Conservation (phyloP, 331 rosid genomes). For the Quercus tomentella region DNA sequence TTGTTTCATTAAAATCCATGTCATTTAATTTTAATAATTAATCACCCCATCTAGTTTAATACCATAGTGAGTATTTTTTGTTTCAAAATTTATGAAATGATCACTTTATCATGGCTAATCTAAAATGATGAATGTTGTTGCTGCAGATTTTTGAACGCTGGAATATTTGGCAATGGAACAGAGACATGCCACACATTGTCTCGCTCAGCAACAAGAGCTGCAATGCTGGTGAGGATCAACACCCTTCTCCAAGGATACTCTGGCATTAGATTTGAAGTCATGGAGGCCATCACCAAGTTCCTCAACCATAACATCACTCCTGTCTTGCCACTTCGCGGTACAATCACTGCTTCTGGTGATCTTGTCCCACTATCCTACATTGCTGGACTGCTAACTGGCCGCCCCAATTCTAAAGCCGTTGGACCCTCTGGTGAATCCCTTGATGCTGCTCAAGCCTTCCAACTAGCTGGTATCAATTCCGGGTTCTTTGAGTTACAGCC, state of each 20-base stretch:
- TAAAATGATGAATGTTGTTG: not conserved
- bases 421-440: conserved; percentile 65
- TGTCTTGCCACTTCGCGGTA: conserved; percentile 70
- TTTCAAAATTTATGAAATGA: not conserved
- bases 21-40: no score
- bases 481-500: conserved; percentile 39
- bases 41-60: no score
- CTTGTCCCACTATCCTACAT: conserved; percentile 41
- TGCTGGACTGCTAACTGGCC: conserved; percentile 30
- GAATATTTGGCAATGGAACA: conserved; percentile 71
- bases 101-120: not conserved
- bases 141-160: conserved; percentile 75
- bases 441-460: conserved; percentile 60
- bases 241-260: conserved; percentile 96
- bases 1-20: no score
- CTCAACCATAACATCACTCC: conserved; percentile 81
- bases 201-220: conserved; percentile 71
- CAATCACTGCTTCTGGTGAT: conserved; percentile 42
- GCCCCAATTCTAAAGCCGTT: conserved; percentile 31
- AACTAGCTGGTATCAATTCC: conserved; percentile 33
- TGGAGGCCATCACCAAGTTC: conserved; percentile 72
- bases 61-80: not conserved
- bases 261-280: conserved; percentile 74
- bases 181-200: conserved; percentile 66
- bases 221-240: conserved; percentile 79